phyloP scores from a whole-genome alignment of 208 protist genomes.

The Trypanosoma melophagium region DNA sequence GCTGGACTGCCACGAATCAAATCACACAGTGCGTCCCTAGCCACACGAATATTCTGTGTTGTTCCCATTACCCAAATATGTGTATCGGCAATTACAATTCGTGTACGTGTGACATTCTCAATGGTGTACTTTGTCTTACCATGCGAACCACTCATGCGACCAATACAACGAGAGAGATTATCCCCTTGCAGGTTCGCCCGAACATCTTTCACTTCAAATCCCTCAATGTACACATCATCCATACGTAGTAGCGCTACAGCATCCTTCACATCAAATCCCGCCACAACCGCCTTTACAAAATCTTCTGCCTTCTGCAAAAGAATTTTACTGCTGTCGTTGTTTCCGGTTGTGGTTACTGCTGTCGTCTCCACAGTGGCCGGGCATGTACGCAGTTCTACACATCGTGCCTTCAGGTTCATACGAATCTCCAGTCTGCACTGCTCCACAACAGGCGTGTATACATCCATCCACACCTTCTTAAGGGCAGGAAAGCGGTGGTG shows the following conservation, averaged over 20 bases:
- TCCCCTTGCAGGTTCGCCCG: conserved; percentile 90
- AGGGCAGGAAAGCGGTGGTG: conserved; percentile 97
- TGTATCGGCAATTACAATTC: conserved; percentile 99
- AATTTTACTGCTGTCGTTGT: conserved; percentile 41
- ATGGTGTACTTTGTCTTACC: conserved; percentile 99
- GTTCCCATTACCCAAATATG: conserved; percentile 99
- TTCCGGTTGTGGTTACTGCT: conserved; percentile 26
- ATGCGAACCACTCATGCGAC: conserved; percentile 98
- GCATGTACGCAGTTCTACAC: conserved; percentile 95
- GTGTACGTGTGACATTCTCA: conserved; percentile 99
- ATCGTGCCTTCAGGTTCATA: conserved; percentile 96
- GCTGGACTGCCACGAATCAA: conserved; percentile 97
- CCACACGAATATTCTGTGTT: conserved; percentile 97
- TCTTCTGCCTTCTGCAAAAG: conserved; percentile 97
- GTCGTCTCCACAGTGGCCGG: conserved; percentile 71
- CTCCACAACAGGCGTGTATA: conserved; percentile 98
- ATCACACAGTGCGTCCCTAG: conserved; percentile 96
- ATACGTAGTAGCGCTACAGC: conserved; percentile 98
- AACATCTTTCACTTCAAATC: conserved; percentile 99
- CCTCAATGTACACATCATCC: conserved; percentile 99
- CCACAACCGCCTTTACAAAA: conserved; percentile 98
- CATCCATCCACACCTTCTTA: conserved; percentile 97
- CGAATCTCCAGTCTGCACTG: conserved; percentile 99
- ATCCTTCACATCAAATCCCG: conserved; percentile 97
- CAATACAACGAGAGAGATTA: conserved; percentile 97